phyloP scores from a whole-genome alignment of 148 eudicot species.

The Fagopyrum homotropicum region DNA sequence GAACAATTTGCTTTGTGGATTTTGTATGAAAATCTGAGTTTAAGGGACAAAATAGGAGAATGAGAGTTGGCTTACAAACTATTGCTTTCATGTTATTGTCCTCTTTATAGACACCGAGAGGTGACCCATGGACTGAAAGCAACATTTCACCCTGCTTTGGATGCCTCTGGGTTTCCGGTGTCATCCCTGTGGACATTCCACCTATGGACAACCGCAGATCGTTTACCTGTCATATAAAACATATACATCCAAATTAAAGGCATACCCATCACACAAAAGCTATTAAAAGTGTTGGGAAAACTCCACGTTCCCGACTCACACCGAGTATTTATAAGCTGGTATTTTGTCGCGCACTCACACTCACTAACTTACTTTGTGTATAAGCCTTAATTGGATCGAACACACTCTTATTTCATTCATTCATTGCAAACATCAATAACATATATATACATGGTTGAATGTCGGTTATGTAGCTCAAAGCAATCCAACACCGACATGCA shows the following conservation, averaged over 20 bases:
- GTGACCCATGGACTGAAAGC: conserved; percentile 88
- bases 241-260: not conserved
- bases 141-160: conserved; percentile 95
- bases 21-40: not conserved
- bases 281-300: too few species aligned
- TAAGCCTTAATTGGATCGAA: too few species aligned
- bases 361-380: too few species aligned
- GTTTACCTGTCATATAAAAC: conserved; percentile 29
- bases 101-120: conserved; percentile 90
- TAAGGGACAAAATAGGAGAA: not conserved
- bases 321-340: too few species aligned
- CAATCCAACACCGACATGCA: too few species aligned
- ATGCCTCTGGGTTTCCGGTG: conserved; percentile 71
- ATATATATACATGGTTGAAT: too few species aligned
- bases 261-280: not conserved
- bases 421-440: too few species aligned
- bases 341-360: too few species aligned
- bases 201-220: conserved; percentile 71
- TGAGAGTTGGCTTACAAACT: conserved; percentile 29
- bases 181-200: conserved; percentile 38
- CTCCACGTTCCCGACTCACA: too few species aligned
- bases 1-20: not conserved
- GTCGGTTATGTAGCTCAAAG: too few species aligned
- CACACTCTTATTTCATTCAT: too few species aligned
- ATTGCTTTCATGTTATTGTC: conserved; percentile 92